phyloP scores from a whole-genome alignment of 1,284 basidiomycete genomes.

The Cryptococcus neoformans region DNA sequence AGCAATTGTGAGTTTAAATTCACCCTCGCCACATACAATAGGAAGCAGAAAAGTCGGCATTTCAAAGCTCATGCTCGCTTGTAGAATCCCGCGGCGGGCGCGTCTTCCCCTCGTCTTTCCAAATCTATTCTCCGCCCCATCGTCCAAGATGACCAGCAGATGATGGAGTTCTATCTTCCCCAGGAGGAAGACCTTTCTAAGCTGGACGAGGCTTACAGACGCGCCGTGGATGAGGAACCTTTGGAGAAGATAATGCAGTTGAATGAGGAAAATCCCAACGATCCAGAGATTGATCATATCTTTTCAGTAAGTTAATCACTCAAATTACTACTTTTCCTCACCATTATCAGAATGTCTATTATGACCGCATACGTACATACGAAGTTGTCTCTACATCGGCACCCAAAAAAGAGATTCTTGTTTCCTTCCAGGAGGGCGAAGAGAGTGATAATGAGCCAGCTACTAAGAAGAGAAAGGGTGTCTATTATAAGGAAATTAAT shows the following conservation, averaged over 20 bases:
- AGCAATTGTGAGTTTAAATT: slow-evolving; percentile 59
- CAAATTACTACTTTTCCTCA: background rate
- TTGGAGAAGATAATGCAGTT: slow-evolving; percentile 19
- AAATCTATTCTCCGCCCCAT: slow-evolving; percentile 82
- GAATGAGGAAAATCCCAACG: slow-evolving; percentile 18
- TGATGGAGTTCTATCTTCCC: slow-evolving; percentile 84
- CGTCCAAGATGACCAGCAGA: slow-evolving; percentile 73
- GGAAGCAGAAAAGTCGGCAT: background rate
- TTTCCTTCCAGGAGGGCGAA: slow-evolving; percentile 60
- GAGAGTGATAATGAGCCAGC: slow-evolving; percentile 34
- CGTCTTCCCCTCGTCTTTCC: slow-evolving; percentile 57
- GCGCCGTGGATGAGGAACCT: slow-evolving; percentile 21
- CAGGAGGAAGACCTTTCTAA: slow-evolving; percentile 61
- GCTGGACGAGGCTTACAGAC: slow-evolving; percentile 20
- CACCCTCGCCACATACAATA: background rate
- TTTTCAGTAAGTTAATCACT: slow-evolving; percentile 24
- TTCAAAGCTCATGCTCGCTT: background rate
- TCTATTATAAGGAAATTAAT: slow-evolving; percentile 82
- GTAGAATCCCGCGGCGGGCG: slow-evolving; percentile 61
- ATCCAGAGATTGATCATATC: slow-evolving; percentile 27
- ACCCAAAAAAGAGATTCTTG: slow-evolving; percentile 65
- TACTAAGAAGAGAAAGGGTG: slow-evolving; percentile 58
- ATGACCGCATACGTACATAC: slow-evolving; percentile 42
- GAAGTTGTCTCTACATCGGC: slow-evolving; percentile 33
- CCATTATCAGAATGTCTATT: slow-evolving; percentile 26